Percentiles rank a stretch among this genome's conserved stretches.
These are phyloP conservation scores for Malus fusca DNA, from an alignment of 306 rosid species.

Conservation along the genomic window DNA sequence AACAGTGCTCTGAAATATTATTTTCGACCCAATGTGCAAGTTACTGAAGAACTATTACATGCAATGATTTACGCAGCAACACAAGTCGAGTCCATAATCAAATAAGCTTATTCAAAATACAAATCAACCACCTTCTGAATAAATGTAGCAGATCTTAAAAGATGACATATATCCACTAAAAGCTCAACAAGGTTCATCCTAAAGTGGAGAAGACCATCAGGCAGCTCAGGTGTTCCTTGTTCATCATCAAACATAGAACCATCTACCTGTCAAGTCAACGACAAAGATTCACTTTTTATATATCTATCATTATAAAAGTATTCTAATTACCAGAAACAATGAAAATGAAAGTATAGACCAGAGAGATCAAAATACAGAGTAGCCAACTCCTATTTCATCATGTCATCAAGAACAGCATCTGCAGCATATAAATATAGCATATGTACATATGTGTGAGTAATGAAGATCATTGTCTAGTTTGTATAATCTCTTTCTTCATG, in stretches of 20 bases:
- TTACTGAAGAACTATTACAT: neutral
- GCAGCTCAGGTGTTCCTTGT: slow-evolving; percentile 66
- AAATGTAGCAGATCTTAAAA: slow-evolving; percentile 64
- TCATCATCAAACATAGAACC: slow-evolving; percentile 58
- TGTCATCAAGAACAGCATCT: neutral
- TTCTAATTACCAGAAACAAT: neutral
- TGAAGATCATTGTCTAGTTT: neutral
- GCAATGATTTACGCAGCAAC: neutral
- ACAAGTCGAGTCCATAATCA: neutral
- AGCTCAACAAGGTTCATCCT: slow-evolving; percentile 83
- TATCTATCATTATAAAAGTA: neutral
- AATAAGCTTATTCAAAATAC: neutral
- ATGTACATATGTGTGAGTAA: too few relatives aligned
- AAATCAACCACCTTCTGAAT: slow-evolving; percentile 61
- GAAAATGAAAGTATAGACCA: neutral
- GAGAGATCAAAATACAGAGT: neutral
- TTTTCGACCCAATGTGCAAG: neutral
- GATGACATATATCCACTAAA: slow-evolving; percentile 88
- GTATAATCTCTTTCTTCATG: neutral
- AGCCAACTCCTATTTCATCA: neutral
- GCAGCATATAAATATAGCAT: neutral
- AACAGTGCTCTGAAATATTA: neutral
- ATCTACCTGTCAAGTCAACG: slow-evolving; percentile 66
- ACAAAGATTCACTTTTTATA: slow-evolving; percentile 6
- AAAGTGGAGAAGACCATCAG: slow-evolving; percentile 82